Conservation (phyloP, 306 rosid genomes). For the Inga leiocalycina region DNA sequence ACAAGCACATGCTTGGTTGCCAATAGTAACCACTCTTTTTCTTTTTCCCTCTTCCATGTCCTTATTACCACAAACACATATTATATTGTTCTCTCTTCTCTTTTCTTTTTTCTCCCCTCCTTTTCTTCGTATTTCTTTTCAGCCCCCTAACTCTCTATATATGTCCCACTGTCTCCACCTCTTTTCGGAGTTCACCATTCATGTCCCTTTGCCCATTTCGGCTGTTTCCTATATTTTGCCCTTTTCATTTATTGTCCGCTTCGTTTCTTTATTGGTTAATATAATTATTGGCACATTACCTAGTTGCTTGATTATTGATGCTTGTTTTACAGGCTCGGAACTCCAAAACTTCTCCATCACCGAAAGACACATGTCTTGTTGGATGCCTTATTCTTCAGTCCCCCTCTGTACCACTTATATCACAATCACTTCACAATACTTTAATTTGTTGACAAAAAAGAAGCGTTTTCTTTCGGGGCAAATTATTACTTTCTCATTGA, state of each 20-base stretch:
- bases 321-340: not conserved
- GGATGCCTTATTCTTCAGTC: conserved; percentile 13
- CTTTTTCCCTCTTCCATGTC: not conserved
- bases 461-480: not conserved
- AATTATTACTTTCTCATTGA: not conserved
- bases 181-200: conserved; percentile 16
- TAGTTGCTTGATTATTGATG: not conserved
- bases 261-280: not conserved
- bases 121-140: not conserved
- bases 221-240: not conserved
- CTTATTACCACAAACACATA: conserved; percentile 19
- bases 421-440: not conserved
- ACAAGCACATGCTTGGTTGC: conserved; percentile 21
- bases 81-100: not conserved
- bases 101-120: not conserved
- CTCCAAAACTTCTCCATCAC: not conserved
- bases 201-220: conserved; percentile 4
- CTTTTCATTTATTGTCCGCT: not conserved
- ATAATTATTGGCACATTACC: not conserved
- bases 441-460: no score
- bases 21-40: not conserved
- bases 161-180: not conserved
- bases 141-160: not conserved
- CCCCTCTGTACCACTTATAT: not conserved
- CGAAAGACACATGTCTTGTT: not conserved